Evolutionary conservation across 2,329 filamentous ascomycete species (phyloP), one percentile per base, ranked within the genome.

Genomic region (Graphium sp.): DNA sequence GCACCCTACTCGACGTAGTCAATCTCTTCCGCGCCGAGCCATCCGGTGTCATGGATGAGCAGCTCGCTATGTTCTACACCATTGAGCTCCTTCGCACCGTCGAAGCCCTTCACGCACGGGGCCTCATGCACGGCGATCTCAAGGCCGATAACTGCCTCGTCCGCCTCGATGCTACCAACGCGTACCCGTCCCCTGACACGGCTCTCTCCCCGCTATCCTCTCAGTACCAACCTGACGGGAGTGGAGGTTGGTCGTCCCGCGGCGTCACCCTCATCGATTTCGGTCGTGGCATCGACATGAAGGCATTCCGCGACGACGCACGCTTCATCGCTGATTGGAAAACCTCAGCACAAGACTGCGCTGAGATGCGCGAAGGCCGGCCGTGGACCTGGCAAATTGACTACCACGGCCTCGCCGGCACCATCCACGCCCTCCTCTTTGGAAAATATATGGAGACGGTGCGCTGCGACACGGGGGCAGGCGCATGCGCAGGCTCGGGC

Each of bases 381-480:
- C 84, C 85, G 1, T 98, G 89, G 89, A 95, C 87, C 2, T 94
- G 84, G 59, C 89, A 98, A 49, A 82, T 94, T 39, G 89, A 98
- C 56, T 91, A 95, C 43, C 82, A 92, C 49, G 89, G 89, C 9
- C 64, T 94, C 0, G 89, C 89, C 0, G 84, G 83, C 5, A 80
- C 82, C 15, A 61, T 95, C 5, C 84, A 98, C 52, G 77, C 73
- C 24, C 66, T 98, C 41, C 66, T 98, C 4, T 98, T 94, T 46
- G 87, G 89, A 7, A 84, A 81, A 45, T 95, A 95, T 53, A 89
- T 98, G 42, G 82, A 93, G 46, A 91, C 83, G 1, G 55, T 66
- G 29, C 62, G 66, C 20, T 62, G 54, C 41, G 58, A 66, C 40
- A n/a, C n/a, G 49, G 57, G 17, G 64, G 62, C 11, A 18, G 14